Evolutionary conservation across 1,284 basidiomycete species (phyloP), one percentile per base, ranked within the genome.

Genomic region (Exobasidium cylindrosporum): DNA sequence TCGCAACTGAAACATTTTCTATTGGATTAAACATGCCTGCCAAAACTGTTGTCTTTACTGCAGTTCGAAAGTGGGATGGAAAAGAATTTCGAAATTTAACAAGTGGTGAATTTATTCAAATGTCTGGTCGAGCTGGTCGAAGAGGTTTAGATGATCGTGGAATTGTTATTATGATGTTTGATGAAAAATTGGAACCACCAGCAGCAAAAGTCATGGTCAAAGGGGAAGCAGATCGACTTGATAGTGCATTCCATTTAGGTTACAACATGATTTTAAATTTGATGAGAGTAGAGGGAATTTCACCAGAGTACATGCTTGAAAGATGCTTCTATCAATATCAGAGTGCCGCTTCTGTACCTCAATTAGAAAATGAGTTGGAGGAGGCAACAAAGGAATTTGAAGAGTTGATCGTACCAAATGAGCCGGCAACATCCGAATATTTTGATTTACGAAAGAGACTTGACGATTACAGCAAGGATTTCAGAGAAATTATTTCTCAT

Each of bases 21-120:
- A 99, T 99, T 72, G 95, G 96, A 60, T 84, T 99, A 57, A 99
- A 99, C 83, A 99, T 99, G 96, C 96, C 96, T 11, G 96, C 96
- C 35, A 97, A 97, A 83, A 98, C 96, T 5, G 96, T 99, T 59
- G 95, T 99, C 24, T 97, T 98, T 84, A 97, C 93, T 0, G 86
- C 89, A 1, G 90, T 93, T 6, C 87, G 92, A 69, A 99, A 97
- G 82, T 98, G 93, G 76, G 96, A 99, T 79, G 96, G 96, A 3
- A 88, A 87, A 58, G 92, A 96, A 74, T 96, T 97, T 83, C 86
- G 96, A 40, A 91, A 93, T 77, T 83, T 99, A 47, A 68, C 70
- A 21, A 73, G 71, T 53, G 77, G 77, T 56, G 77, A 79, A 60
- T 79, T 78, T 58, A 79, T 79, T 90, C 83, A 47, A 82, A 99